Conservation (phyloP, 768 basidiomycete genomes). For the Leccinum sublutescens region DNA sequence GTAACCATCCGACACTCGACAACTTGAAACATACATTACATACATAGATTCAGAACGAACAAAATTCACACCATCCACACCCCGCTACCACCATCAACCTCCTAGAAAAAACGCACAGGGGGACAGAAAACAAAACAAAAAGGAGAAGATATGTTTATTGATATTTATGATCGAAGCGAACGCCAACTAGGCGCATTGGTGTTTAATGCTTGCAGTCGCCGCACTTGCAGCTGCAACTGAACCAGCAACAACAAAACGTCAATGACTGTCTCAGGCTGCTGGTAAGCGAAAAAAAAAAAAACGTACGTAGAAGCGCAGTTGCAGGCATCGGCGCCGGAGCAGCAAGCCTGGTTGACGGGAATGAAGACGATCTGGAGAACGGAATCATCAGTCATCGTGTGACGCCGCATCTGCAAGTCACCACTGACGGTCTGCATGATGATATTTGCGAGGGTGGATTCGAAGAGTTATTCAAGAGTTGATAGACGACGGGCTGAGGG, state of each 20-base stretch:
- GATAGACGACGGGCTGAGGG: not conserved
- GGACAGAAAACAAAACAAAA: not conserved
- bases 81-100: too few relatives aligned
- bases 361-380: conserved; percentile 5
- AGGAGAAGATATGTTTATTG: not conserved
- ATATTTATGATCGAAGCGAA: not conserved
- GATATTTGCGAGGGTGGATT: not conserved
- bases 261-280: not conserved
- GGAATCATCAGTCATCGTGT: not conserved
- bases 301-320: conserved; percentile 14
- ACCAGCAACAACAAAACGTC: not conserved
- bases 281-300: not conserved
- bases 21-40: not conserved
- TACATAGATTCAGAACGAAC: too few relatives aligned
- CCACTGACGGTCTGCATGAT: conserved; percentile 25
- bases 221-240: conserved; percentile 21
- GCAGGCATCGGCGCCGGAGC: conserved; percentile 7
- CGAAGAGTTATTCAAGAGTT: not conserved
- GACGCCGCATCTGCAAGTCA: not conserved
- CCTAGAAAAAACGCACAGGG: too few relatives aligned
- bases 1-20: not conserved
- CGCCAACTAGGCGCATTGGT: not conserved
- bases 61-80: too few relatives aligned
- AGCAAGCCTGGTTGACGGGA: conserved; percentile 22
- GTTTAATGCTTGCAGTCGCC: conserved; percentile 21